Base-by-base conservation (phyloP, 257 asterid species). In the Solanum lignicaule region DNA sequence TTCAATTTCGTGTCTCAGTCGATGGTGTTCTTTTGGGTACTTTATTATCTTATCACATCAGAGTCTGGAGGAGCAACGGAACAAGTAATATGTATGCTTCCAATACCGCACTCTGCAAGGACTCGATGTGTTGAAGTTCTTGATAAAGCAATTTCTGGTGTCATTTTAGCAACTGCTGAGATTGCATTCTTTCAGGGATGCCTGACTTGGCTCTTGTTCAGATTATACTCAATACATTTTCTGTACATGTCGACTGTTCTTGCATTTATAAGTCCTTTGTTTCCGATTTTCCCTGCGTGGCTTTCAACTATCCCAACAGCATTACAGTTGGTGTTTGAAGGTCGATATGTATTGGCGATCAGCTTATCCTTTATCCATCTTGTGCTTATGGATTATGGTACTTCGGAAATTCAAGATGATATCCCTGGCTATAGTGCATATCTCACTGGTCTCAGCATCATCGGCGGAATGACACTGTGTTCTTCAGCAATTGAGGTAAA, bases 61-160 rank as follows among this genome's bases (percentile, higher is more conserved):
- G 99, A 94, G 83, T 94, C 99, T 0, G 99, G 99, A 48, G 99
- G 98, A 2, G 99, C 94, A 31, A 96, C 99, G 1, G 98, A 97
- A 48, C 99, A 97, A 83, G 98, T 91, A 0, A 96, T 97, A 94
- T 83, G 81, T 21, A 92, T 97, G 99, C 92, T 97, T 69, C 99
- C 99, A 25, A 92, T 97, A 46, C 90, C 98, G 0, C 90, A 90
- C 3, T 91, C 96, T 4, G 98, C 98, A 14, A 90, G 98, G 83
- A 90, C 90, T 5, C 93, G 98, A 2, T 94, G 98, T 65, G 98
- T 97, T 58, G 98, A 95, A 89, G 98, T 96, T 84, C 95, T 97
- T 20, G 95, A 96, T 32, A 94, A 93, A 36, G 99, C 98, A 16
- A 92, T 97, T 5, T 96, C 99, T 0, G 99, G 99, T 35, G 99